Percentiles rank a stretch among this genome's conserved stretches.
Conservation (phyloP, 805 yeast species). For the Saitoella complicata region DNA sequence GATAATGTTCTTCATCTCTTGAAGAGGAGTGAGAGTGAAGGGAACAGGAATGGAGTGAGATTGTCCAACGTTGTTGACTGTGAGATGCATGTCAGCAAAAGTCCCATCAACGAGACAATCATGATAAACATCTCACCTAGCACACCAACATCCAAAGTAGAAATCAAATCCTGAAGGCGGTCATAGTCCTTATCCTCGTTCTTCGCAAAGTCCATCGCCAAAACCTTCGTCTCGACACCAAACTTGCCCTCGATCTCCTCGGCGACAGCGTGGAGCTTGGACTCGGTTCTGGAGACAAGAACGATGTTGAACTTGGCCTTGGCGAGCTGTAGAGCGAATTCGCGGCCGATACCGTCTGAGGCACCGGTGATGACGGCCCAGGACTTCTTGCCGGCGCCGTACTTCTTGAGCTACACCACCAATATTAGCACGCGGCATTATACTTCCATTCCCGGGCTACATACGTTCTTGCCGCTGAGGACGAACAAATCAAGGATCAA, state of each 20-base stretch:
- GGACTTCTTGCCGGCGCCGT: conserved; percentile 56
- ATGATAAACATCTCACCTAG: no score
- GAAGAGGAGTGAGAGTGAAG: conserved; percentile 58
- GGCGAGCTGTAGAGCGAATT: conserved; percentile 76
- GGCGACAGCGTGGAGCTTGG: conserved; percentile 55
- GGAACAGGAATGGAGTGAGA: conserved; percentile 93
- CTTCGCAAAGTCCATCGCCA: conserved; percentile 64
- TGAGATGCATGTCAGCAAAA: no score
- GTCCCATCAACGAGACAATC: no score
- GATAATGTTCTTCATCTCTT: conserved; percentile 64
- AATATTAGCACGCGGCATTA: no score
- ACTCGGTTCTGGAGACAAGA: conserved; percentile 66
- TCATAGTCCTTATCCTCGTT: conserved; percentile 45
- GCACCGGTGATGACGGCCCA: conserved; percentile 99
- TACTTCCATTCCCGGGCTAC: no score
- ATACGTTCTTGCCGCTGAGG: no score
- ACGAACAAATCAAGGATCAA: no score
- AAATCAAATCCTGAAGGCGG: conserved; percentile 22
- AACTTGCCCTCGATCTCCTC: conserved; percentile 42
- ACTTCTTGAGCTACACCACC: conserved; percentile 31
- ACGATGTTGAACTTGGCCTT: conserved; percentile 66
- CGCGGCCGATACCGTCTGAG: conserved; percentile 94
- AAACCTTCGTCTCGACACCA: conserved; percentile 43
- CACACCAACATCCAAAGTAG: conserved; percentile 5
- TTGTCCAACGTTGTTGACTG: conserved; percentile 79